Conservation (phyloP, 768 basidiomycete genomes). For the Dacryopinax spathularia region DNA sequence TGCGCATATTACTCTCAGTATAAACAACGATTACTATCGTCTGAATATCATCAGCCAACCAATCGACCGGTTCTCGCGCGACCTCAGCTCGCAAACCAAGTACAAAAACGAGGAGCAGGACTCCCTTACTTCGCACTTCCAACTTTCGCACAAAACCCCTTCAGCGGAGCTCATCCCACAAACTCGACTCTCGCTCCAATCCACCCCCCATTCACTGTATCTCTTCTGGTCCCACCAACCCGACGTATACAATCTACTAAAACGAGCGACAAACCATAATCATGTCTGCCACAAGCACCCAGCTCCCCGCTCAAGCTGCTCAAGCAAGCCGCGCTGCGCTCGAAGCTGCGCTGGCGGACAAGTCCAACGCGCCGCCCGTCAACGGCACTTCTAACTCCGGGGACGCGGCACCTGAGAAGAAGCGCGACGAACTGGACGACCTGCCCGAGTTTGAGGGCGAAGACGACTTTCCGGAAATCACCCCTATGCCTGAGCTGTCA, state of each 20-base stretch:
- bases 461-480: neutral
- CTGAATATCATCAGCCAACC: neutral
- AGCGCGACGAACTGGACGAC: neutral
- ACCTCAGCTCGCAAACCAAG: too few species aligned
- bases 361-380: slow-evolving; percentile 7
- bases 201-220: too few species aligned
- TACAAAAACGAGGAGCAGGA: neutral
- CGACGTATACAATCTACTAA: neutral
- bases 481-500: neutral
- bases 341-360: slow-evolving; percentile 7
- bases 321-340: neutral
- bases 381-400: neutral
- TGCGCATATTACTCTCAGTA: neutral
- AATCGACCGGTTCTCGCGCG: neutral
- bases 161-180: too few species aligned
- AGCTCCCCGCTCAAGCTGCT: neutral
- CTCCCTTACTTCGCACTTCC: neutral
- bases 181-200: neutral
- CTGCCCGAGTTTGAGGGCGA: neutral
- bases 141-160: neutral
- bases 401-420: neutral
- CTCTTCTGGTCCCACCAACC: too few species aligned
- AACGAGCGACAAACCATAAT: neutral
- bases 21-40: neutral
- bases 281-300: neutral